phyloP scores from a whole-genome alignment of 164 flowering plant genomes.

The Saururus chinensis region DNA sequence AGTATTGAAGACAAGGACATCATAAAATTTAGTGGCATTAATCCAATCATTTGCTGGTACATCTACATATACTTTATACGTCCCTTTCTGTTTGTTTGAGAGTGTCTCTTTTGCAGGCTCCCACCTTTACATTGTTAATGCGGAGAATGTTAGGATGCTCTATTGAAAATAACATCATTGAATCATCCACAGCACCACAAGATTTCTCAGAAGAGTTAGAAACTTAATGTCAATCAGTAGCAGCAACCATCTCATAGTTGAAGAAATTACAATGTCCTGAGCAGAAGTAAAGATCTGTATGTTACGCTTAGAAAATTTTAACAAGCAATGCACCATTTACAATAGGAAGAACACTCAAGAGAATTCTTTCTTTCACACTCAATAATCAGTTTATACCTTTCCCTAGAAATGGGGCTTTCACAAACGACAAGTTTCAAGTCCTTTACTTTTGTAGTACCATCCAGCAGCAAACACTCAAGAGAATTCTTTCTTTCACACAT shows the following conservation, averaged over 20 bases:
- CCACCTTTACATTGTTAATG: slow-evolving; percentile 74
- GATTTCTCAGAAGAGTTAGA: not conserved
- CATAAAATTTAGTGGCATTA: slow-evolving; percentile 56
- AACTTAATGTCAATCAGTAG: not conserved
- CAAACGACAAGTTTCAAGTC: too few relatives aligned
- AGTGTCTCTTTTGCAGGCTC: slow-evolving; percentile 42
- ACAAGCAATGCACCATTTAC: too few relatives aligned
- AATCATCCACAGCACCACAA: not conserved
- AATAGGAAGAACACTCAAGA: too few relatives aligned
- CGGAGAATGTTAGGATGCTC: slow-evolving; percentile 29
- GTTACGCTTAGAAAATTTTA: too few relatives aligned
- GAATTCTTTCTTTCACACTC: too few relatives aligned
- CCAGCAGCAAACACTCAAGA: too few relatives aligned
- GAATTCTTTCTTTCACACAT: too few relatives aligned
- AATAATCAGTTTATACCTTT: too few relatives aligned
- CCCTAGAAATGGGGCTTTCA: too few relatives aligned
- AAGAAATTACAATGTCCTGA: too few relatives aligned
- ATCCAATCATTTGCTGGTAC: slow-evolving; percentile 89
- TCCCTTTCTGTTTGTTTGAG: slow-evolving; percentile 49
- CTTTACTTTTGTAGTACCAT: too few relatives aligned
- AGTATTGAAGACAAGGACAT: slow-evolving; percentile 83
- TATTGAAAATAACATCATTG: slow-evolving; percentile 2
- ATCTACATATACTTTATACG: slow-evolving; percentile 80
- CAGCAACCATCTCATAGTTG: not conserved
- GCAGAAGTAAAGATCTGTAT: too few relatives aligned